A percentile compares a stretch with the other conserved stretches of the same genome.
These are phyloP conservation scores for Trichoderma atrobrunneum DNA, from an alignment of 2,329 filamentous ascomycete species.

Conservation along the genomic window DNA sequence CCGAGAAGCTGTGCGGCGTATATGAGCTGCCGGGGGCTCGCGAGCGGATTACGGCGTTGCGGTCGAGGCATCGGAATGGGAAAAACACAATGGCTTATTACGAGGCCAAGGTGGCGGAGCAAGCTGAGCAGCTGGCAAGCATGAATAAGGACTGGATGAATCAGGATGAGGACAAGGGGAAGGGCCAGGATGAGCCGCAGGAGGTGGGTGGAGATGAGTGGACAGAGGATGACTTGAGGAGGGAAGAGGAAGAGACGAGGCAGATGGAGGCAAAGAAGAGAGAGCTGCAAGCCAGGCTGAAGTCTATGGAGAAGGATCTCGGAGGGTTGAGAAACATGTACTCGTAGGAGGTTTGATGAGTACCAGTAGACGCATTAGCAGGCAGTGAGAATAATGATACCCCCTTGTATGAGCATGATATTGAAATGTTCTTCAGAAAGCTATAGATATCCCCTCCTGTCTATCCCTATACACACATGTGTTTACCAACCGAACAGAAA, in stretches of 20 bases:
- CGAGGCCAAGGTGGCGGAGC: slow-evolving; percentile 74
- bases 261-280: slow-evolving; percentile 56
- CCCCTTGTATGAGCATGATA: not conserved
- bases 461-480: not conserved
- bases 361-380: not conserved
- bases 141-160: slow-evolving; percentile 66
- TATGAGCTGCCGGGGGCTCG: slow-evolving; percentile 78
- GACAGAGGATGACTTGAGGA: slow-evolving; percentile 66
- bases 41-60: slow-evolving; percentile 71
- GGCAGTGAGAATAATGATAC: slow-evolving; percentile 5
- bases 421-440: not conserved
- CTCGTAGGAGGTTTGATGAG: not conserved
- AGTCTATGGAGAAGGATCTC: slow-evolving; percentile 55
- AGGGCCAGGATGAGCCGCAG: slow-evolving; percentile 51
- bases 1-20: slow-evolving; percentile 85
- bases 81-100: slow-evolving; percentile 74
- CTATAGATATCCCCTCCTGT: not conserved
- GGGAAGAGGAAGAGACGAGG: slow-evolving; percentile 65
- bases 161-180: slow-evolving; percentile 48
- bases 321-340: slow-evolving; percentile 53
- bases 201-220: slow-evolving; percentile 47
- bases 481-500: not conserved
- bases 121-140: slow-evolving; percentile 67
- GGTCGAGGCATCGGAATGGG: slow-evolving; percentile 69
- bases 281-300: slow-evolving; percentile 52